Conservation (phyloP, 345 rosid species). For the Litchi chinensis region DNA sequence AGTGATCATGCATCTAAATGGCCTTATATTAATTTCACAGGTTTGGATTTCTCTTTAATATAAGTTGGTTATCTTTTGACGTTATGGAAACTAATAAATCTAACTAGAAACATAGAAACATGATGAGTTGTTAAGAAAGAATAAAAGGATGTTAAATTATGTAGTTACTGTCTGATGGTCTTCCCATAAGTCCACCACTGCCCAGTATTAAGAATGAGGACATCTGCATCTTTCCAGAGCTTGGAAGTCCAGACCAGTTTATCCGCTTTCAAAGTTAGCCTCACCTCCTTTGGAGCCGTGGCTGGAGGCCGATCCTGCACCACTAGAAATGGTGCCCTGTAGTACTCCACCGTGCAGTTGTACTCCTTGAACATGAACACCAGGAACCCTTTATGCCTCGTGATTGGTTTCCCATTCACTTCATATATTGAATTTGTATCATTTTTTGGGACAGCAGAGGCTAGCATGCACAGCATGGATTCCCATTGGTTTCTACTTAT, state of each 20-base stretch:
- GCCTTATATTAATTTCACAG: too few relatives aligned
- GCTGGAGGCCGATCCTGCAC: conserved; percentile 58
- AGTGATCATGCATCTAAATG: too few relatives aligned
- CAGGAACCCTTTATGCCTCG: conserved; percentile 75
- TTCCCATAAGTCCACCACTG: conserved; percentile 88
- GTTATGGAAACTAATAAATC: too few relatives aligned
- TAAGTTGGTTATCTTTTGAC: too few relatives aligned
- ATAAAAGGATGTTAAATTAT: background rate
- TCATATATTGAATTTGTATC: conserved; percentile 56
- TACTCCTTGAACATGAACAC: conserved; percentile 68
- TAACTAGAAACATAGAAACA: too few relatives aligned
- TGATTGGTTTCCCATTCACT: conserved; percentile 69
- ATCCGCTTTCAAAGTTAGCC: conserved; percentile 60
- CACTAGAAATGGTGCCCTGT: conserved; percentile 67
- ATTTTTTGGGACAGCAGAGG: conserved; percentile 52
- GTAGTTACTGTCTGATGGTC: conserved; percentile 54
- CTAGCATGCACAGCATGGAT: conserved; percentile 78
- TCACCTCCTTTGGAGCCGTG: conserved; percentile 52
- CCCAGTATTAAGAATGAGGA: conserved; percentile 70
- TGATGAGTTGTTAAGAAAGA: background rate
- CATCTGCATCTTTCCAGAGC: conserved; percentile 70
- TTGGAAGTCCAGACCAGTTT: conserved; percentile 57
- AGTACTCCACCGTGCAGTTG: conserved; percentile 84
- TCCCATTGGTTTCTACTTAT: conserved; percentile 93
- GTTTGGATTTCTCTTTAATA: too few relatives aligned